Evolutionary conservation across 306 rosid genomes (phyloP), one percentile per base, ranked within the genome.

Genomic region (Fragaria iinumae): DNA sequence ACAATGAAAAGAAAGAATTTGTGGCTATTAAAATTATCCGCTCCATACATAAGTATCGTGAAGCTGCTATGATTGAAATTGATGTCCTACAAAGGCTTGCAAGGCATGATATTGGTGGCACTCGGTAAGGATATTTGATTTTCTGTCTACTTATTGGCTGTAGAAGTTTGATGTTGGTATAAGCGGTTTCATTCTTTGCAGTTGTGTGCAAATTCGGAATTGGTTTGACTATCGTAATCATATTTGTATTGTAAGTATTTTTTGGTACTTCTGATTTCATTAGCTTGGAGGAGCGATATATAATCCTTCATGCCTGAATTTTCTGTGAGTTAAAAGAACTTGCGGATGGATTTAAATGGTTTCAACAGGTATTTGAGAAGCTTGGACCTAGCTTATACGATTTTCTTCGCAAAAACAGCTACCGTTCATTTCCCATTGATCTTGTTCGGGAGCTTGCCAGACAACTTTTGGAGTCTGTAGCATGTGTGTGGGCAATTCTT

Each of bases 201-300:
- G 93, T 87, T 92, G 94, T 91, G 93, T 91, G 91, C 97, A 89
- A 91, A 88, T 91, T 74, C 97, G 91, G 91, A 89, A 89, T 89
- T 91, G 97, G 97, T 89, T 91, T 90, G 93, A 90, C 93, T 90
- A 88, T 88, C 91, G 90, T 89, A 91, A 91, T 87, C 94, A 91
- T 89, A 83, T 89, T 69, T 91, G 94, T 89, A 89, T 91, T 88
- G 91, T 89, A 89, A 91, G 95, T 91, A 91, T 89, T 85, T 86
- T 78, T 85, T 89, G 87, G 83, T 85, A 80, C 77, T 86, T 81
- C 69, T 83, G 79, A 81, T 88, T 90, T 84, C 80, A 84, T 89
- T 85, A 82, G 82, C 82, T 84, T 85, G 86, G 76, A 79, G 77
- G 93, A 87, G 66, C 72, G 81, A 73, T 88, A 70, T 74, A 59